Evolutionary conservation across 768 basidiomycete species (phyloP), one percentile per base, ranked within the genome.

Genomic region (Collybia mongolica): DNA sequence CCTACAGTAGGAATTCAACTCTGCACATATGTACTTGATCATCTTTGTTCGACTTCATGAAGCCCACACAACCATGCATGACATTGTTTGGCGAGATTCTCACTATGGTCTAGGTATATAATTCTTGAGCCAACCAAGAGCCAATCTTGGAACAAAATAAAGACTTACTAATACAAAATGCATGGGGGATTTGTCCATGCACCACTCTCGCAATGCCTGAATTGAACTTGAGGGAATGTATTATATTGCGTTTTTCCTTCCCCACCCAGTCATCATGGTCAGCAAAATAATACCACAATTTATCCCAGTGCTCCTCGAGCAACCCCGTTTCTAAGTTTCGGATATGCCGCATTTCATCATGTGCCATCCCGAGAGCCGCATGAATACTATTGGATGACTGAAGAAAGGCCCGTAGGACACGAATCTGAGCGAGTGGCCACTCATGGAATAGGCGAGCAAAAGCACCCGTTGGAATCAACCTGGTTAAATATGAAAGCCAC

Each of bases 201-300:
- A 75, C 73, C 24, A 82, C 66, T 52, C 62, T 72, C 26, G 54
- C 59, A 38, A 61, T 61, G 19, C 52, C 63, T 39, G 48, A 48
- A 24, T 72, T 65, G 3, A 68, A 65, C 18, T 71, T 65, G 47
- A 84, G 65, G 3, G 60, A 64, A 2, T 55, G 59, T 29, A 84
- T 54, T 14, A 88, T 66, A 5, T 56, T 51, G 15, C 72, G 65
- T 51, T 73, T 77, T 46, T 86, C 74, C 43, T 73, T 66, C 6
- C 84, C 84, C 36, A 91, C 84, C 88, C 88, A 90, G 39, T 76
- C 77, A 60, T 90, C 88, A 5, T 66, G 26, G 35, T 77, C 71
- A 2, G 81, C 87, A 66, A 82, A 88, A 60, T 82, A 85, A 17
- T 86, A 66, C 54, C 72, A 68, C 14, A 73, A 58, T 40, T 72